A percentile compares a stretch with the other conserved stretches of the same genome.
phyloP scores from a whole-genome alignment of 1,284 basidiomycete genomes.

The Phellinidium pouzarii region DNA sequence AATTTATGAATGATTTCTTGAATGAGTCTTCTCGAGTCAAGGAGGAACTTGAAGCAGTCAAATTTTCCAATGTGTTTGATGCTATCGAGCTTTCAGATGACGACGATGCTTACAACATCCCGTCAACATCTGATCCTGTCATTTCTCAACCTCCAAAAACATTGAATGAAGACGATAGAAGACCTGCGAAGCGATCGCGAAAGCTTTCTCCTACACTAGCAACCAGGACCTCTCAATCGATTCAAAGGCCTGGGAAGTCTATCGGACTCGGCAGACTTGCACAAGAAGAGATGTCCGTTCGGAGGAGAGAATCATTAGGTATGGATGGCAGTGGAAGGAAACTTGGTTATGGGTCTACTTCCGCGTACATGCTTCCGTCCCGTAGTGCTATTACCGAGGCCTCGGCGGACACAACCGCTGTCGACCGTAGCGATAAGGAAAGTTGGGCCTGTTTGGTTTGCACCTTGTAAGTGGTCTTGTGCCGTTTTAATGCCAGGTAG shows the following conservation, averaged over 20 bases:
- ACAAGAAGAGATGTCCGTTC: slow-evolving; percentile 38
- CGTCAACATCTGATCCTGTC: slow-evolving; percentile 17
- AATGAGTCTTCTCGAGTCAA: slow-evolving; percentile 28
- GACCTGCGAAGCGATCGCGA: neutral
- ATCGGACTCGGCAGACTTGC: slow-evolving; percentile 35
- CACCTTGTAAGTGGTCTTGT: slow-evolving; percentile 39
- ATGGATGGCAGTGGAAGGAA: slow-evolving; percentile 17
- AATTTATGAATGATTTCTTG: slow-evolving; percentile 17
- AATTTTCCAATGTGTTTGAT: slow-evolving; percentile 11
- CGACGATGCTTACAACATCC: slow-evolving; percentile 30
- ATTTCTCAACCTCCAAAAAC: slow-evolving; percentile 8
- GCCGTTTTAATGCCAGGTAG: neutral
- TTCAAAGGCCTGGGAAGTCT: neutral
- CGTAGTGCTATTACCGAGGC: neutral
- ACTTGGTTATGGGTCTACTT: slow-evolving; percentile 11
- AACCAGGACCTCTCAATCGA: neutral
- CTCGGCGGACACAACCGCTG: slow-evolving; percentile 9
- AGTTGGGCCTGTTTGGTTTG: slow-evolving; percentile 47
- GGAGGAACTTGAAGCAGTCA: neutral
- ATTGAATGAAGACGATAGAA: slow-evolving; percentile 1
- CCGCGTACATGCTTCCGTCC: slow-evolving; percentile 4
- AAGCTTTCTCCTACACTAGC: neutral
- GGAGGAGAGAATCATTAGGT: slow-evolving; percentile 43
- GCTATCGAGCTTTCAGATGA: slow-evolving; percentile 21
- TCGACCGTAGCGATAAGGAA: neutral